Evolutionary conservation across 768 basidiomycete genomes (phyloP).

Genomic region (Ramaria sp.): DNA sequence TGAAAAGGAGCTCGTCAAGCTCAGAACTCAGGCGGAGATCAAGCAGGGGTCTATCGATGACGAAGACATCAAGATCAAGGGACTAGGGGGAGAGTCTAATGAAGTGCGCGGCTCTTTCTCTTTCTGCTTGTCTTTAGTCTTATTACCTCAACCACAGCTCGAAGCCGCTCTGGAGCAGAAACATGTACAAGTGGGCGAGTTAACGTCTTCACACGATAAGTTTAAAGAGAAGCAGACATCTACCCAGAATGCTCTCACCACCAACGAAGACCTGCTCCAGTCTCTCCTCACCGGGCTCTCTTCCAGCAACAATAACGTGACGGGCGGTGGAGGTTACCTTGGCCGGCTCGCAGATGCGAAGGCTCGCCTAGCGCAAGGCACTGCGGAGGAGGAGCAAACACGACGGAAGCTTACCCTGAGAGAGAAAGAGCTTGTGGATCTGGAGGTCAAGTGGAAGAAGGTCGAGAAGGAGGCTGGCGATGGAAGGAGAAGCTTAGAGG

Average conservation of each 20-base stretch:
- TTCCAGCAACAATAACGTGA: slow-evolving; percentile 50
- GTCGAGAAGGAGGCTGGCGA: slow-evolving; percentile 80
- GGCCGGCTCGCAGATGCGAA: slow-evolving; percentile 88
- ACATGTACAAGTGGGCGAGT: slow-evolving; percentile 42
- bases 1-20: slow-evolving; percentile 72
- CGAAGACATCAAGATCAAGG: slow-evolving; percentile 52
- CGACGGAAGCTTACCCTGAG: slow-evolving; percentile 65
- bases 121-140: background rate
- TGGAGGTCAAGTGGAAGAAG: slow-evolving; percentile 74
- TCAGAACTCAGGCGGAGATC: slow-evolving; percentile 79
- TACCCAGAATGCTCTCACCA: slow-evolving; percentile 49
- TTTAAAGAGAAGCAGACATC: slow-evolving; percentile 62
- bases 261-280: slow-evolving; percentile 88
- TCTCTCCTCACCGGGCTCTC: slow-evolving; percentile 89
- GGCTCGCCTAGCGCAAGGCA: slow-evolving; percentile 59
- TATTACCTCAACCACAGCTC: slow-evolving; percentile 32
- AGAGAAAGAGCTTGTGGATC: slow-evolving; percentile 64
- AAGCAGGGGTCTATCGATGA: slow-evolving; percentile 65
- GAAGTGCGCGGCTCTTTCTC: slow-evolving; percentile 35
- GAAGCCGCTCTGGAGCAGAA: slow-evolving; percentile 48
- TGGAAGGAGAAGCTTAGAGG: slow-evolving; percentile 56
- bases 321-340: slow-evolving; percentile 82
- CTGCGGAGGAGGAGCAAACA: slow-evolving; percentile 77
- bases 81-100: slow-evolving; percentile 43
- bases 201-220: slow-evolving; percentile 43